Conservation (phyloP, 2,329 filamentous ascomycete genomes). For the Calycina marina region DNA sequence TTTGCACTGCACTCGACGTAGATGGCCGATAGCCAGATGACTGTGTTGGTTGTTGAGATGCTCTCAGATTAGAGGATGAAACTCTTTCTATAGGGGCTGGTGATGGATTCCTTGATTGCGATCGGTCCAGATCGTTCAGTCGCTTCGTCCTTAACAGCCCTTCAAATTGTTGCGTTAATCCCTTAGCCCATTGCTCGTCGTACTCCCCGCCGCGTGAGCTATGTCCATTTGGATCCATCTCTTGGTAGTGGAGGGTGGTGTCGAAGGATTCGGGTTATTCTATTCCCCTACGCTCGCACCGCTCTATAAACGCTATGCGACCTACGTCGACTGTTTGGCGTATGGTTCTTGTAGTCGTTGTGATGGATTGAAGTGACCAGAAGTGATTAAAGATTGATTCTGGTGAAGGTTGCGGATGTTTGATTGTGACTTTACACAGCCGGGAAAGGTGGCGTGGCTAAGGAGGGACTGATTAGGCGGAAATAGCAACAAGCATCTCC, state of each 20-base stretch:
- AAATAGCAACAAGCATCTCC: too few relatives aligned
- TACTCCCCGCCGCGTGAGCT: conserved; percentile 21
- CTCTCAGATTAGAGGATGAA: conserved; percentile 34
- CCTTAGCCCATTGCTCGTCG: conserved; percentile 63
- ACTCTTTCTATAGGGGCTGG: conserved; percentile 36
- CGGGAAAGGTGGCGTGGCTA: too few relatives aligned
- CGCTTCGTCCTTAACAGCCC: conserved; percentile 74
- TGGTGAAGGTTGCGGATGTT: too few relatives aligned
- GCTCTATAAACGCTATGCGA: conserved; percentile 6
- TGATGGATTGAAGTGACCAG: too few relatives aligned
- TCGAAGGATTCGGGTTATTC: conserved; percentile 11
- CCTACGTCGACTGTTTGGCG: conserved; percentile 2
- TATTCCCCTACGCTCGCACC: conserved; percentile 6
- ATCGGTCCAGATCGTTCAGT: conserved; percentile 65
- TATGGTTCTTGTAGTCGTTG: too few relatives aligned
- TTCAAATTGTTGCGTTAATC: conserved; percentile 73
- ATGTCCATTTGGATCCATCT: conserved; percentile 16
- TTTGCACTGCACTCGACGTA: conserved; percentile 18
- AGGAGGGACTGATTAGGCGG: too few relatives aligned
- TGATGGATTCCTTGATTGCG: conserved; percentile 42
- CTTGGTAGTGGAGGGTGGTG: conserved; percentile 14
- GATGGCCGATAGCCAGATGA: conserved; percentile 29
- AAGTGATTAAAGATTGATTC: too few relatives aligned
- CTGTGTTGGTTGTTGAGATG: conserved; percentile 13
- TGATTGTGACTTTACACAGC: too few relatives aligned